Conservation (phyloP, 2,329 filamentous ascomycete genomes). For the Nothophoma quercina region DNA sequence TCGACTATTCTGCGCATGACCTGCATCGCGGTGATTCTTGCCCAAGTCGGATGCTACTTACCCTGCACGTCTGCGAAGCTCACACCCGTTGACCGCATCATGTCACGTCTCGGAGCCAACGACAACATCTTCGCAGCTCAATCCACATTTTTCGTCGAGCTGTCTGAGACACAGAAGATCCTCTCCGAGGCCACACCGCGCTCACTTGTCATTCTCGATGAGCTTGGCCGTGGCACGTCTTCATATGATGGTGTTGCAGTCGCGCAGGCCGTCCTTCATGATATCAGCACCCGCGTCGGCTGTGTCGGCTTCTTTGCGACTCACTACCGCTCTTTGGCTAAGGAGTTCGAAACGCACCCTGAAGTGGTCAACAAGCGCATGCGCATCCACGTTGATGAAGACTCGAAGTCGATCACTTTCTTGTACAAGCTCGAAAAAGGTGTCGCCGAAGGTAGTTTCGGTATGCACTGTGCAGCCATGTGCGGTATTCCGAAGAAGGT, state of each 20-base stretch:
- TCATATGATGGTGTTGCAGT: conserved; percentile 97
- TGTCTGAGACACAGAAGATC: conserved; percentile 98
- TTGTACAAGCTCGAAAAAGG: conserved; percentile 93
- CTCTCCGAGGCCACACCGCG: conserved; percentile 91
- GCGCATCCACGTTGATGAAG: conserved; percentile 92
- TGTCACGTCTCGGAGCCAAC: conserved; percentile 96
- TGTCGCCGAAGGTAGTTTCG: conserved; percentile 94
- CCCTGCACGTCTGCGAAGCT: conserved; percentile 82
- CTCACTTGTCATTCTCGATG: conserved; percentile 94
- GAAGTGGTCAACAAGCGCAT: conserved; percentile 88
- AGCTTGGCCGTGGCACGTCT: conserved; percentile 91
- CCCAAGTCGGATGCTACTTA: conserved; percentile 92
- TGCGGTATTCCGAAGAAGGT: conserved; percentile 87
- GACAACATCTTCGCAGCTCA: conserved; percentile 99
- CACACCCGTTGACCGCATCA: conserved; percentile 94
- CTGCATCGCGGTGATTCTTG: conserved; percentile 95
- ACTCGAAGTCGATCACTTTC: conserved; percentile 88
- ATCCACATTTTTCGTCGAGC: conserved; percentile 96
- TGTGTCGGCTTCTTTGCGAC: conserved; percentile 97
- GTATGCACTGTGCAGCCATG: conserved; percentile 99
- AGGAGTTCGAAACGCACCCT: conserved; percentile 88
- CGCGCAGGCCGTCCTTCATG: conserved; percentile 95
- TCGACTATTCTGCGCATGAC: conserved; percentile 97
- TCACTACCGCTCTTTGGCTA: conserved; percentile 92
- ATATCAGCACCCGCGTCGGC: conserved; percentile 90